A percentile compares a stretch with the other conserved stretches of the same genome.
Conservation (phyloP, 1,139 yeast species). For the Pichia sp. region DNA sequence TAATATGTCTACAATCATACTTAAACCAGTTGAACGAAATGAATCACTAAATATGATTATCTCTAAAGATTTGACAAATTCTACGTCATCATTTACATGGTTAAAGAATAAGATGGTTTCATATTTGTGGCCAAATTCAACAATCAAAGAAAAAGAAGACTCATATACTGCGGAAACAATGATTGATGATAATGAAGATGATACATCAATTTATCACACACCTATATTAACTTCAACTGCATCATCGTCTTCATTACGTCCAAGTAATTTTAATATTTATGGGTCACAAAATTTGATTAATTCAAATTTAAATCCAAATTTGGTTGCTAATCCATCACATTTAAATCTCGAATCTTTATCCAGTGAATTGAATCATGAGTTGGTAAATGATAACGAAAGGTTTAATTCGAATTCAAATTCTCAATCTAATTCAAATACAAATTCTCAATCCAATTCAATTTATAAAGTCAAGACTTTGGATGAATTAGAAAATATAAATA, state of each 20-base stretch:
- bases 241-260: slow-evolving; percentile 10
- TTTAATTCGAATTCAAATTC: neutral
- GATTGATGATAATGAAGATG: slow-evolving; percentile 18
- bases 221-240: slow-evolving; percentile 19
- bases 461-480: slow-evolving; percentile 4
- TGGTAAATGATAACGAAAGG: neutral
- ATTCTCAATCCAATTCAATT: neutral
- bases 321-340: slow-evolving; percentile 4
- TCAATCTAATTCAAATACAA: neutral
- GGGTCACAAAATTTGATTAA: slow-evolving; percentile 14
- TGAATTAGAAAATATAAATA: slow-evolving; percentile 6
- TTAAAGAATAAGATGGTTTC: slow-evolving; percentile 13
- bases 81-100: slow-evolving; percentile 15
- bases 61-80: slow-evolving; percentile 2
- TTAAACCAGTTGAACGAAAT: slow-evolving; percentile 28
- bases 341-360: slow-evolving; percentile 8
- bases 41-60: slow-evolving; percentile 2
- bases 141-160: neutral
- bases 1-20: slow-evolving; percentile 28
- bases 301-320: slow-evolving; percentile 2
- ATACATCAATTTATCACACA: slow-evolving; percentile 22
- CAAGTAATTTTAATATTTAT: slow-evolving; percentile 16
- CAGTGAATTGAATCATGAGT: neutral
- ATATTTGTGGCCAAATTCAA: slow-evolving; percentile 14
- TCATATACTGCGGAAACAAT: neutral